Percentiles rank a stretch among this genome's conserved stretches.
phyloP scores from a whole-genome alignment of 768 basidiomycete species.

The Trametes elegans region DNA sequence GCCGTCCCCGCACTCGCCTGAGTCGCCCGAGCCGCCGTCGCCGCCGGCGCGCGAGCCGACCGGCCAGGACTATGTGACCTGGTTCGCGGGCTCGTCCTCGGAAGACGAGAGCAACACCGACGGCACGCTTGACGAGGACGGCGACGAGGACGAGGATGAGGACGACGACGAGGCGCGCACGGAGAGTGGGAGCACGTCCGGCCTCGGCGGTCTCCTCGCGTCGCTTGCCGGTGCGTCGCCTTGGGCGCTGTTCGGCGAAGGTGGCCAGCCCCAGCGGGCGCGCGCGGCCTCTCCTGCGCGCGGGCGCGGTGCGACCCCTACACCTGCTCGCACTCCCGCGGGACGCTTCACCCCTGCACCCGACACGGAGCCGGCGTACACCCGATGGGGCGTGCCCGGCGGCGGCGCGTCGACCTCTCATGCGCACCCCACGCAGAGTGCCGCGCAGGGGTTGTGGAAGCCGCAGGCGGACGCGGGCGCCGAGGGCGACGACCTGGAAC shows the following conservation, averaged over 20 bases:
- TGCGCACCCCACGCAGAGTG: background rate
- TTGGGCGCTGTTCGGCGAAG: constrained; percentile 15
- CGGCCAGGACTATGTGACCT: constrained; percentile 13
- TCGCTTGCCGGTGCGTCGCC: constrained; percentile 13
- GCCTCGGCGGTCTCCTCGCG: constrained; percentile 8
- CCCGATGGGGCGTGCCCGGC: background rate
- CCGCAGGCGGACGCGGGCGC: background rate
- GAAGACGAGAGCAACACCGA: constrained; percentile 9
- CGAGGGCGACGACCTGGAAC: constrained; percentile 5
- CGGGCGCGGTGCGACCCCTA: constrained; percentile 7
- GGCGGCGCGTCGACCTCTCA: background rate
- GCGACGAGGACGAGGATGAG: constrained; percentile 10
- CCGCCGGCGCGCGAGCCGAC: constrained; percentile 7
- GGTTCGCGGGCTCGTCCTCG: constrained; percentile 19
- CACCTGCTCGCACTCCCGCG: constrained; percentile 4
- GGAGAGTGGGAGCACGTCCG: background rate
- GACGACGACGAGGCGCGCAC: constrained; percentile 1
- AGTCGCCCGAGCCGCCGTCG: constrained; percentile 16
- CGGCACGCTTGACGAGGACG: constrained; percentile 6
- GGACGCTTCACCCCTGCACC: background rate
- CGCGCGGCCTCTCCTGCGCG: constrained; percentile 15
- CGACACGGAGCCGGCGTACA: background rate
- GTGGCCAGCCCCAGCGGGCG: background rate
- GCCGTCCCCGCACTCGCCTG: background rate
- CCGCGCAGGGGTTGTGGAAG: constrained; percentile 9